A percentile compares a stretch with the other conserved stretches of the same genome.
These are phyloP conservation scores for Teratosphaeriaceae sp. DNA, from an alignment of 2,329 filamentous ascomycete genomes.

Conservation along the genomic window DNA sequence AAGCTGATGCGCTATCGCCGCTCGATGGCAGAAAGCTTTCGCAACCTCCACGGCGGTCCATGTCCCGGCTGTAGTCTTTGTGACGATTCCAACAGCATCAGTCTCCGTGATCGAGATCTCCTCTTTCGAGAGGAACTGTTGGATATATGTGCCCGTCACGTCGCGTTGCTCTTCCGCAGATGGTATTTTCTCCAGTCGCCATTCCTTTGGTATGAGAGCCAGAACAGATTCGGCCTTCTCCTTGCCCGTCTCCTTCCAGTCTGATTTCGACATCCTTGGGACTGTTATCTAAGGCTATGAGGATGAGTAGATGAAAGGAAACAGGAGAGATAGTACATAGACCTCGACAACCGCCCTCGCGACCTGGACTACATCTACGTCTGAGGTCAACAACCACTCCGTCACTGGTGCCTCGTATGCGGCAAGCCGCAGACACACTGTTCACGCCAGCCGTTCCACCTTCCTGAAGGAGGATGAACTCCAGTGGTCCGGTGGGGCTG, in stretches of 20 bases:
- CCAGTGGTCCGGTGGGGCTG: neutral
- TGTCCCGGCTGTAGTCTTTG: constrained; percentile 45
- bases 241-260: constrained; percentile 46
- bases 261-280: constrained; percentile 4
- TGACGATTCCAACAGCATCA: constrained; percentile 50
- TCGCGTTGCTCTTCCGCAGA: constrained; percentile 47
- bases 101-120: constrained; percentile 58
- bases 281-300: neutral
- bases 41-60: constrained; percentile 53
- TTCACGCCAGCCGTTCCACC: neutral
- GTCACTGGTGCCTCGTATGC: neutral
- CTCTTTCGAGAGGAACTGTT: constrained; percentile 46
- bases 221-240: constrained; percentile 50
- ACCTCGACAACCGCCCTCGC: no score
- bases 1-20: constrained; percentile 47
- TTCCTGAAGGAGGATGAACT: neutral
- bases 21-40: constrained; percentile 51
- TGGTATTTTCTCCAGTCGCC: constrained; percentile 46
- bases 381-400: neutral
- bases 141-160: constrained; percentile 50
- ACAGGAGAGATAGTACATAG: neutral
- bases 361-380: no score
- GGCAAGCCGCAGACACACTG: neutral
- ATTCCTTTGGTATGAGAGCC: constrained; percentile 50
- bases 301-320: neutral